phyloP scores from a whole-genome alignment of 2,329 filamentous ascomycete species.

The Monosporascus sp. region DNA sequence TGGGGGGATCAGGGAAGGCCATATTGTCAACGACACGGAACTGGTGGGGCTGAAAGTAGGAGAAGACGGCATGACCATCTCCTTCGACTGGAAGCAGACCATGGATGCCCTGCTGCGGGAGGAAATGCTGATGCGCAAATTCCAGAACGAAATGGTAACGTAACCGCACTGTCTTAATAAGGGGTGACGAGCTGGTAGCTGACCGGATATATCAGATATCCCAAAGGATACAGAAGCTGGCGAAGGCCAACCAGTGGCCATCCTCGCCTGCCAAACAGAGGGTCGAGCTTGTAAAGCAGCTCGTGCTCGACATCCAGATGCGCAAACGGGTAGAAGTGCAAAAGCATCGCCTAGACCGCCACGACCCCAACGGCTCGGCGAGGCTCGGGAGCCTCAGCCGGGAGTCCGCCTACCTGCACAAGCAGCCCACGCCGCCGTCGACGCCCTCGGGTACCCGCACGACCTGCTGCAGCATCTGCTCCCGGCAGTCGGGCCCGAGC shows the following conservation, averaged over 20 bases:
- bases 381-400: constrained; percentile 9
- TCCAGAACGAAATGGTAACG: constrained; percentile 12
- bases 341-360: constrained; percentile 6
- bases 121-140: constrained; percentile 14
- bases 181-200: constrained; percentile 1
- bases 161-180: constrained; percentile 4
- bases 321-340: constrained; percentile 11
- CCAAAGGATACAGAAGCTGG: constrained; percentile 6
- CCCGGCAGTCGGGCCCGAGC: constrained; percentile 10
- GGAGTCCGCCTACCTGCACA: constrained; percentile 12
- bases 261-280: constrained; percentile 10
- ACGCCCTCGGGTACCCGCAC: background rate
- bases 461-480: constrained; percentile 13
- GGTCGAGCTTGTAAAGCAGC: constrained; percentile 9
- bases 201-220: background rate
- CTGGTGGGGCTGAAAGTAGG: constrained; percentile 10
- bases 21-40: constrained; percentile 14
- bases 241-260: constrained; percentile 8
- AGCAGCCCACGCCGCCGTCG: constrained; percentile 6
- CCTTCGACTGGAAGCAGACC: constrained; percentile 10
- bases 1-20: constrained; percentile 11
- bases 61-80: constrained; percentile 7
- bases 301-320: constrained; percentile 14
- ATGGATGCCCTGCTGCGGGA: constrained; percentile 12
- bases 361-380: constrained; percentile 6